phyloP scores from a whole-genome alignment of 2,329 filamentous ascomycete genomes.

The Exophiala aquamarina region DNA sequence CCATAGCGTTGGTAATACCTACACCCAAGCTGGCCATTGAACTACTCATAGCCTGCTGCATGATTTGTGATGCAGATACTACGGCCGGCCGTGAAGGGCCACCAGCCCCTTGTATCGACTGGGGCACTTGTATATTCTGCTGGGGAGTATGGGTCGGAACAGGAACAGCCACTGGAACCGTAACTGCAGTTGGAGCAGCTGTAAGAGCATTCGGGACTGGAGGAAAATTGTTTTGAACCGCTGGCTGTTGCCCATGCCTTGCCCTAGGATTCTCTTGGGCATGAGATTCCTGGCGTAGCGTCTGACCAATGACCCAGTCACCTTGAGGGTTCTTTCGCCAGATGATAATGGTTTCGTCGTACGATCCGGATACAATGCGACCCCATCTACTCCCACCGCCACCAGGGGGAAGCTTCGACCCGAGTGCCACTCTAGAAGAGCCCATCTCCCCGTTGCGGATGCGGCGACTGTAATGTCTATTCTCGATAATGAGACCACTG shows the following conservation, averaged over 20 bases:
- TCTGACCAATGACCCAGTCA: constrained; percentile 76
- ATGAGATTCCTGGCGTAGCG: constrained; percentile 64
- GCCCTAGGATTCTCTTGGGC: constrained; percentile 38
- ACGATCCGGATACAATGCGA: constrained; percentile 95
- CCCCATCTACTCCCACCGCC: constrained; percentile 86
- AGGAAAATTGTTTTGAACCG: constrained; percentile 20
- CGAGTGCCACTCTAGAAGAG: constrained; percentile 57
- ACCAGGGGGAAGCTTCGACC: constrained; percentile 84
- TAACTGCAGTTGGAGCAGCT: constrained; percentile 26
- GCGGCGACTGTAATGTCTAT: constrained; percentile 21
- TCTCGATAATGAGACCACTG: constrained; percentile 42
- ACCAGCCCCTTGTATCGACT: constrained; percentile 2
- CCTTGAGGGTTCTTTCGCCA: constrained; percentile 87
- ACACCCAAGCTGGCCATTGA: constrained; percentile 23
- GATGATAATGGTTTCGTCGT: constrained; percentile 92
- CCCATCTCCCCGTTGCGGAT: constrained; percentile 64
- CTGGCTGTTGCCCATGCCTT: constrained; percentile 5
- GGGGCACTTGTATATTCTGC: not conserved
- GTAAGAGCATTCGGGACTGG: constrained; percentile 36
- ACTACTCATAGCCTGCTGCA: constrained; percentile 24
- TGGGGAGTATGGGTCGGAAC: constrained; percentile 1
- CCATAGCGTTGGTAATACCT: constrained; percentile 24
- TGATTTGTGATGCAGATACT: constrained; percentile 24
- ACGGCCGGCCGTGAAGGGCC: constrained; percentile 13
- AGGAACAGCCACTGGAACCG: constrained; percentile 3